phyloP scores from a whole-genome alignment of 495 filamentous ascomycete species.

The Barbatosphaeria neglecta region DNA sequence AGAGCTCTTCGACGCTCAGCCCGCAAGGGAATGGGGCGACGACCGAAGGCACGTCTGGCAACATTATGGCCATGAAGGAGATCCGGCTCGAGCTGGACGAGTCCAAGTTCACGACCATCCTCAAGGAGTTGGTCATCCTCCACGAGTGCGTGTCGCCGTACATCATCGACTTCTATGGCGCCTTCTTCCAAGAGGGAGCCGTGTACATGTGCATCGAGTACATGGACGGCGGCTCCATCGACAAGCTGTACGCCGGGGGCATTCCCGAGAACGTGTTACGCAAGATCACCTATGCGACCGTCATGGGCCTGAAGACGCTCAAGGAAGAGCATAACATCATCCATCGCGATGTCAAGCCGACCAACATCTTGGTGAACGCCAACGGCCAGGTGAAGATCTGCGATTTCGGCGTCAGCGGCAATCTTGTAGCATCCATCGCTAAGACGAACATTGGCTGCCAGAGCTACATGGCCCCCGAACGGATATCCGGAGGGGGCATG shows the following conservation, averaged over 20 bases:
- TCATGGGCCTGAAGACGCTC: constrained; percentile 80
- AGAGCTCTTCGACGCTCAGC: constrained; percentile 4
- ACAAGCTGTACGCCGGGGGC: constrained; percentile 90
- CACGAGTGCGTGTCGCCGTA: constrained; percentile 91
- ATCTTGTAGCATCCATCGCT: constrained; percentile 91
- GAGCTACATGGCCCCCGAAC: constrained; percentile 98
- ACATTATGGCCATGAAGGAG: constrained; percentile 96
- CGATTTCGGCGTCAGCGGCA: constrained; percentile 96
- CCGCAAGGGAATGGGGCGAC: constrained; percentile 7
- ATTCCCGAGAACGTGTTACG: constrained; percentile 81
- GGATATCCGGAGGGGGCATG: constrained; percentile 77
- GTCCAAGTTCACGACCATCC: constrained; percentile 90
- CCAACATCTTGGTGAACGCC: constrained; percentile 88
- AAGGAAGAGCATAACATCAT: constrained; percentile 99
- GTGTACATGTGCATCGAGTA: constrained; percentile 99
- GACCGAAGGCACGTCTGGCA: constrained; percentile 40
- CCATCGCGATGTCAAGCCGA: constrained; percentile 96
- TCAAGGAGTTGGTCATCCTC: constrained; percentile 95
- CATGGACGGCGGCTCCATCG: constrained; percentile 98
- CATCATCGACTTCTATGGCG: constrained; percentile 97
- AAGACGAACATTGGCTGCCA: constrained; percentile 99
- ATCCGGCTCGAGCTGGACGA: constrained; percentile 95
- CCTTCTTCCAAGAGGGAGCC: constrained; percentile 97
- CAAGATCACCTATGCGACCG: constrained; percentile 83
- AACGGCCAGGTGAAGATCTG: constrained; percentile 93